phyloP scores from a whole-genome alignment of 2,329 filamentous ascomycete species.

The Hymenoscyphus albidus region DNA sequence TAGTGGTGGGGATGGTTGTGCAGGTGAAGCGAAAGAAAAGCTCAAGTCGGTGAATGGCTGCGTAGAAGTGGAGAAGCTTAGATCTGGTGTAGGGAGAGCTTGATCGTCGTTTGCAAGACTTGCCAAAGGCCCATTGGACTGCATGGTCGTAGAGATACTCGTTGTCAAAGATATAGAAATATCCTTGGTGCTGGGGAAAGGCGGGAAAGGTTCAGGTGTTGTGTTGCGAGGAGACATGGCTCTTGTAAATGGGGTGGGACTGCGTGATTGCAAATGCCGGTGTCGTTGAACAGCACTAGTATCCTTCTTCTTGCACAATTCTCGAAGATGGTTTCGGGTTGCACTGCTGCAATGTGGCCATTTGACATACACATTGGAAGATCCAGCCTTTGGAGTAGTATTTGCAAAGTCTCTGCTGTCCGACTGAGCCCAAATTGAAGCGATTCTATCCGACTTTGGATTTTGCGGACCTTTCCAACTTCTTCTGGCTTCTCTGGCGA shows the following conservation, averaged over 20 bases:
- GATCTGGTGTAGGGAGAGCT: conserved; percentile 8
- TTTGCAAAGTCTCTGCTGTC: conserved; percentile 47
- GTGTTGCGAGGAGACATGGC: conserved; percentile 46
- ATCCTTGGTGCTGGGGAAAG: conserved; percentile 51
- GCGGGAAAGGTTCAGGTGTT: conserved; percentile 41
- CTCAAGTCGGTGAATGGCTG: not conserved
- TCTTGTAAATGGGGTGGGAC: conserved; percentile 53
- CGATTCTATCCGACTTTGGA: conserved; percentile 11
- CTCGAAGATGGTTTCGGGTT: conserved; percentile 58
- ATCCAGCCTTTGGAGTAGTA: conserved; percentile 51
- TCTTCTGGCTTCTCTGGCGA: conserved; percentile 61
- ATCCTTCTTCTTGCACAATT: conserved; percentile 57
- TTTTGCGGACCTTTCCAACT: conserved; percentile 61
- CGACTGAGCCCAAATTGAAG: conserved; percentile 15
- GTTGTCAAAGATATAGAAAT: conserved; percentile 60
- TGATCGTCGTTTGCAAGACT: conserved; percentile 48
- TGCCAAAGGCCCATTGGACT: conserved; percentile 57
- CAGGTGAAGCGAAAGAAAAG: conserved; percentile 4
- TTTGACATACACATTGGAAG: conserved; percentile 47
- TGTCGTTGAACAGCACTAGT: conserved; percentile 41
- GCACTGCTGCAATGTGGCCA: conserved; percentile 64
- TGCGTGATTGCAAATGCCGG: conserved; percentile 47
- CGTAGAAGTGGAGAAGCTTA: not conserved
- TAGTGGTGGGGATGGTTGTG: conserved; percentile 14
- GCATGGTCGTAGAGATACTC: conserved; percentile 63